Base-by-base conservation (phyloP, 148 eudicot genomes). In the Dianthus caryophyllus region DNA sequence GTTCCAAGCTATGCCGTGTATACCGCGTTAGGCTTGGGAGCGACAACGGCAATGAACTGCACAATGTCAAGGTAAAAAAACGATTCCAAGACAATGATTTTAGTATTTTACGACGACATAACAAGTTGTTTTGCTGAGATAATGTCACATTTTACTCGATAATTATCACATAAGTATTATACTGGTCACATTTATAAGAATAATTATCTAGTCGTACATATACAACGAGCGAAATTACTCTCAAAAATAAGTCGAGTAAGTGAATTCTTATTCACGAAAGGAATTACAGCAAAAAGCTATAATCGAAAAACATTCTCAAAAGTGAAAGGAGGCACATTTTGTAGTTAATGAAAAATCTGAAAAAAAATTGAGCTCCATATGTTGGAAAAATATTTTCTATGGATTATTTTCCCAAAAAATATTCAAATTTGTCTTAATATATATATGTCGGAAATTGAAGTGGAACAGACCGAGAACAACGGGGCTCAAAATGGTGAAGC, bases 241-340 rank as follows among this genome's bases (percentile, higher is more conserved):
- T n/a, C 11, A 17, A 46, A 64, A 48, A 38, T n/a, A 31, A 51
- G 27, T 26, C 22, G 52, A n/a, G 44, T 38, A 52, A 54, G n/a
- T 64, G 22, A 22, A 25, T 57, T 49, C 33, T 64, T 65, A 22
- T 46, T 33, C 25, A 20, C 38, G 43, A 18, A 24, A 47, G 29
- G 25, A 29, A 30, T 64, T 46, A 44, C 78, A 48, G 49, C 21
- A 26, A 59, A 12, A 14, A 1, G 44, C 43, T 38, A 39, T 36
- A 69, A n/a, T n/a, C n/a, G n/a, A n/a, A 44, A 39, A 59, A 62
- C 46, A 25, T 20, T 25, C 24, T 20, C 48, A n/a, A 33, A 41
- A 16, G 66, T 70, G 9, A 38, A 36, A 26, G 6, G 31, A 31
- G 33, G 22, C 72, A 61, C 29, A 56, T 44, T 26, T 75, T 4